Percentiles rank a stretch among this genome's conserved stretches.
Conservation (phyloP, 169 alveolate species). For the Cryptosporidium sp. region DNA sequence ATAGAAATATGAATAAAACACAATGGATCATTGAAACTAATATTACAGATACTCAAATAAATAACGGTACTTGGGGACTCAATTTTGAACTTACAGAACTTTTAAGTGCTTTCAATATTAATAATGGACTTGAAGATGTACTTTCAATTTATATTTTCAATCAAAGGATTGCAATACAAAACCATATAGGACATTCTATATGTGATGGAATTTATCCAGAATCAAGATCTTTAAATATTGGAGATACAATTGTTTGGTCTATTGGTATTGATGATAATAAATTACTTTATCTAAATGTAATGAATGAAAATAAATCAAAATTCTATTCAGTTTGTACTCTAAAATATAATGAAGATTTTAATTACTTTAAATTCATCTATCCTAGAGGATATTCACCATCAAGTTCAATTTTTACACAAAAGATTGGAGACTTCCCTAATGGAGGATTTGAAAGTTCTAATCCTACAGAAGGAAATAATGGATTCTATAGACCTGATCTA, state of each 20-base stretch:
- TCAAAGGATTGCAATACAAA: slow-evolving; percentile 13
- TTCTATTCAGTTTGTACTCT: slow-evolving; percentile 22
- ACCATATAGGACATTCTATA: neutral
- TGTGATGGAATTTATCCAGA: slow-evolving; percentile 23
- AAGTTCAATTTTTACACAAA: neutral
- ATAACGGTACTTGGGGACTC: slow-evolving; percentile 22
- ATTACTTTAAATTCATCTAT: neutral
- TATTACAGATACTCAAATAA: slow-evolving; percentile 4
- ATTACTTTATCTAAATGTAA: neutral
- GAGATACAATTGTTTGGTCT: slow-evolving; percentile 18
- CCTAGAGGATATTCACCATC: slow-evolving; percentile 24
- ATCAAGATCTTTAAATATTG: neutral
- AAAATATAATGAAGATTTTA: neutral
- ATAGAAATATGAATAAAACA: neutral
- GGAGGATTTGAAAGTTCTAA: slow-evolving; percentile 22
- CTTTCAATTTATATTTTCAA: neutral
- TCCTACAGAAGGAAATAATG: neutral
- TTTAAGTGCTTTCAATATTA: neutral
- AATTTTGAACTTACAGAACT: slow-evolving; percentile 2
- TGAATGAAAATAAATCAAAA: neutral
- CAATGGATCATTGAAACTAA: slow-evolving; percentile 17
- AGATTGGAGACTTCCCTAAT: slow-evolving; percentile 22
- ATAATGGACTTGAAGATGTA: slow-evolving; percentile 10
- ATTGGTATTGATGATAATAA: neutral
- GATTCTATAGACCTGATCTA: slow-evolving; percentile 16